Conservation (phyloP, 768 basidiomycete genomes). For the Mycena sanguinolenta region DNA sequence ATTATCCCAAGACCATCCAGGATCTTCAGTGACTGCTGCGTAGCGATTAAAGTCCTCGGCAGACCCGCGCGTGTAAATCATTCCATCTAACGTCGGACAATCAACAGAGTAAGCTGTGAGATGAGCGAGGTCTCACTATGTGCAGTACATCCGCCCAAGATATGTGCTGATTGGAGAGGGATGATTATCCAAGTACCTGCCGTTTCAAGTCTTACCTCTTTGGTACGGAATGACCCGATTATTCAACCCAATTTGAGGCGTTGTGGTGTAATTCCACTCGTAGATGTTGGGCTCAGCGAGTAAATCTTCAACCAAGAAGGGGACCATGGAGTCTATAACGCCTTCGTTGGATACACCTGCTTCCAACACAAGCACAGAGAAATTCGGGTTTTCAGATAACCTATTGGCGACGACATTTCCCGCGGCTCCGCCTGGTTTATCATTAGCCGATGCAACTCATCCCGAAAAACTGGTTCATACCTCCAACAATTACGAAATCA, state of each 20-base stretch:
- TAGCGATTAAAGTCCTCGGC: slow-evolving; percentile 23
- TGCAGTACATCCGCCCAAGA: not conserved
- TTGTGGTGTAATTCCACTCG: slow-evolving; percentile 3
- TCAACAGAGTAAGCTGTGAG: not conserved
- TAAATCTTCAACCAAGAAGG: not conserved
- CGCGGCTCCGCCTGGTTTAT: not conserved
- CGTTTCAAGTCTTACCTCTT: not conserved
- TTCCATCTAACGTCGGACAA: not conserved
- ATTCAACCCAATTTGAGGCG: not conserved
- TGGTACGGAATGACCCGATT: not conserved
- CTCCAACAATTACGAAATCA: not conserved
- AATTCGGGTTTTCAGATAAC: not conserved
- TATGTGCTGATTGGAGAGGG: not conserved
- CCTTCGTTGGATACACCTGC: not conserved
- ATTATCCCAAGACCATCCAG: slow-evolving; percentile 41
- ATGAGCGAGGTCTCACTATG: no score
- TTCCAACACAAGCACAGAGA: slow-evolving; percentile 4
- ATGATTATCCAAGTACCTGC: not conserved
- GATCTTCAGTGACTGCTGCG: slow-evolving; percentile 22
- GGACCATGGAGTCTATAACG: not conserved
- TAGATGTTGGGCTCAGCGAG: not conserved
- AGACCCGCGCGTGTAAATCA: not conserved
- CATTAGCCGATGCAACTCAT: not conserved
- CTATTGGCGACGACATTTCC: slow-evolving; percentile 1
- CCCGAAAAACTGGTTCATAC: not conserved